Base-by-base conservation (phyloP, 257 asterid species). In the Penstemon davidsonii region DNA sequence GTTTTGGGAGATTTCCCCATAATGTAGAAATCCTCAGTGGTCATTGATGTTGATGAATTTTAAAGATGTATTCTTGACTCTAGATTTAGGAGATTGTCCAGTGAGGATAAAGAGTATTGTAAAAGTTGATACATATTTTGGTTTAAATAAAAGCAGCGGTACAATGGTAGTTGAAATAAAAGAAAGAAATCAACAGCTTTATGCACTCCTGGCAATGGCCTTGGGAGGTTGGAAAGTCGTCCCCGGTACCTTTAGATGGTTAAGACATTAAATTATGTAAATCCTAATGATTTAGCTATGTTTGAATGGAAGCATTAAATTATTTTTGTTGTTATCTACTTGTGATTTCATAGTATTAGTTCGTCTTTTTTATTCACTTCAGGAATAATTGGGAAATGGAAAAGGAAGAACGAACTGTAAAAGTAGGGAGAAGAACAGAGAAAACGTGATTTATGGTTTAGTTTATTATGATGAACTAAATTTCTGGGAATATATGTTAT, bases 1-100 rank as follows among this genome's bases (percentile, higher is more conserved):
- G 5, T 3, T 12, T 40, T 12, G 36, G 8, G 7, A 40, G 19
- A 39, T 4, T 40, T 59, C 40, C 36, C 43, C 11, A 7, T 40
- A 8, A 3, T 50, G 60, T 66, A 8, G 40, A 59, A 41, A 52
- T 11, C 4, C 39, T 40, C 15, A 18, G n/a, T 15, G 53, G 61
- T 13, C 8, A 18, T n/a, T 6, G 37, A 33, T 66, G 25, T 12
- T 50, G 38, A 13, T 1, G 12, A 10, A 49, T 50, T 64, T 18
- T 64, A 6, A 33, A 39, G 49, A 38, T 40, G 43, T 55, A 19
- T 1, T 52, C 46, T n/a, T 55, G 55, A 46, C 4, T 66, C 46
- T n/a, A 67, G 55, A 56, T 51, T 38, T 7, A 65, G 13, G 36
- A 60, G 38, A 33, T 67, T 54, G 11, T 54, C 54, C 41, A 12